Base-by-base conservation (phyloP, 2,329 filamentous ascomycete species). In the Cladosporium sphaerospermum region DNA sequence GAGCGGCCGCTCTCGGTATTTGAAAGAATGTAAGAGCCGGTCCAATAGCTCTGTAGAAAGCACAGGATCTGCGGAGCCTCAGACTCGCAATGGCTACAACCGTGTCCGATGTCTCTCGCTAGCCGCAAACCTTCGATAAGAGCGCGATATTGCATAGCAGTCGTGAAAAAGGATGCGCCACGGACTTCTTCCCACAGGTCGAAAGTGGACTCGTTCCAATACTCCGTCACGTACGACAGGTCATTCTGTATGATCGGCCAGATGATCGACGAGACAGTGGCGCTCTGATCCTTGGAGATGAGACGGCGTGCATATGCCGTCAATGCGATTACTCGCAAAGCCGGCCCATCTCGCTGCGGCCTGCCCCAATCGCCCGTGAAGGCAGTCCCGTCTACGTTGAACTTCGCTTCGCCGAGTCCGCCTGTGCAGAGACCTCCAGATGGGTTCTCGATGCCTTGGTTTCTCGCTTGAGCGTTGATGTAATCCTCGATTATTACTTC, bases 161-260 rank as follows among this genome's bases (percentile, higher is more conserved):
- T 72, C 1, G 88, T 92, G 69, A 92, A 93, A 74, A 90, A 93
- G 0, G 86, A 90, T 18, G 81, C 84, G 37, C 87, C 86, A 18
- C 76, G 73, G 13, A 91, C 81, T 67, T 93, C 88, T 67, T 93
- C 89, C 89, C 89, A 93, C 3, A 95, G 77, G 66, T 95, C 89
- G 62, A 83, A 93, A 4, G 76, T 77, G 3, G 76, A 76, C 48
- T 75, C 69, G 56, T 78, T 80, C 72, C 76, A 79, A 71, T 88
- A 87, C 64, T 88, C 80, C 1, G 82, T 78, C 6, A 89, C 83
- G 58, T 92, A 93, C 43, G 77, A 78, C 33, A 95, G 76, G 62
- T 93, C 89, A 60, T 90, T 92, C 45, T 77, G 75, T 46, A 90
- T 79, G 47, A 92, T 74, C 2, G 88, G 88, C 86, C 86, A 91